phyloP scores from a whole-genome alignment of 805 yeast genomes.

The Candida xiaguanensis region DNA sequence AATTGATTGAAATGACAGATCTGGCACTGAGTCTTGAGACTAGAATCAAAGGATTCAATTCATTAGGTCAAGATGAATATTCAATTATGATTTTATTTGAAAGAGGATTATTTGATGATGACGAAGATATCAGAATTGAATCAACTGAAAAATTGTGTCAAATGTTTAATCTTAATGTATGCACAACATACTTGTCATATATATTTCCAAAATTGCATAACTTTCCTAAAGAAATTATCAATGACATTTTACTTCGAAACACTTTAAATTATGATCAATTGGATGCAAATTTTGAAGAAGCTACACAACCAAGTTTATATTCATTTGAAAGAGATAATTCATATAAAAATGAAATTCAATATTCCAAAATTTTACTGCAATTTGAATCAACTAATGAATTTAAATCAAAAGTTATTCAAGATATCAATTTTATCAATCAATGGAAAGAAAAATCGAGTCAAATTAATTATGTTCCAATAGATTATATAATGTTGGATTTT shows the following conservation, averaged over 20 bases:
- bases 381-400: not conserved
- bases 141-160: constrained; percentile 42
- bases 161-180: constrained; percentile 17
- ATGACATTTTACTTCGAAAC: constrained; percentile 6
- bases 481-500: constrained; percentile 7
- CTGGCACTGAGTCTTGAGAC: not conserved
- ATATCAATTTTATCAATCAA: constrained; percentile 3
- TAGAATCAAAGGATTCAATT: constrained; percentile 1
- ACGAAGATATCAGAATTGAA: constrained; percentile 48
- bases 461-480: constrained; percentile 3
- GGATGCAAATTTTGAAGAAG: constrained; percentile 12
- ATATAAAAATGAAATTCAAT: constrained; percentile 45
- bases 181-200: constrained; percentile 3
- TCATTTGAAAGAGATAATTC: constrained; percentile 66
- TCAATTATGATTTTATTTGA: constrained; percentile 7
- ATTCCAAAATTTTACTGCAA: not conserved
- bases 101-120: constrained; percentile 56
- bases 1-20: not conserved
- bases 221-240: not conserved
- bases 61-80: constrained; percentile 1
- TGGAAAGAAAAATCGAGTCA: not conserved
- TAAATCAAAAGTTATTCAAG: constrained; percentile 5
- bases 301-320: constrained; percentile 39
- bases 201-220: constrained; percentile 5
- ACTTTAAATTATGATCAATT: constrained; percentile 6